Evolutionary conservation across 495 filamentous ascomycete species (phyloP), one percentile per base, ranked within the genome.

Genomic region (Penicillium longicatenatum): DNA sequence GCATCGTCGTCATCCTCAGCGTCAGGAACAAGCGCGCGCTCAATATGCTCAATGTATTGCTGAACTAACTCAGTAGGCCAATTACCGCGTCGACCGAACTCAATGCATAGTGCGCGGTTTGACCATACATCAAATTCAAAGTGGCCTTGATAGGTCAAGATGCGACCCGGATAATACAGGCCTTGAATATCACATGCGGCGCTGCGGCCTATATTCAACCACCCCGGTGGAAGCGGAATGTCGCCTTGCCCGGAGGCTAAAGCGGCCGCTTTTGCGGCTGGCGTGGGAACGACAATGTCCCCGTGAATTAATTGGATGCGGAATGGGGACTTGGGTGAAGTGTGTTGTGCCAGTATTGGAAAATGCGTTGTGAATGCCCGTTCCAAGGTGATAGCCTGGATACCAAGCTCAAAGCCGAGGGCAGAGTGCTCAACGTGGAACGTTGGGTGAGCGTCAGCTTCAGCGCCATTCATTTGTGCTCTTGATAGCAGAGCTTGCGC

Each of bases 101-200:
- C 72, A 8, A 51, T 17, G 14, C 61, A 61, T 51, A 70, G 64
- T 61, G 74, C 74, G 14, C 57, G 44, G 35, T 76, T 81, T 17
- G 67, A 61, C 35, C 70, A 75, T 4, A 55, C 49, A 55, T 79
- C 76, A 41, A 81, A 77, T 48, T 76, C 77, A 47, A 78, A 73
- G 64, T 79, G 75, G 0, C 73, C 72, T 50, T 78, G 75, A 39
- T 71, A 76, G 16, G 73, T 70, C 59, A 79, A 59, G 16, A 77
- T 60, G 26, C 71, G 57, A 0, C 66, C 69, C 0, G 67, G 70
- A 26, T 62, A 61, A 52, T 76, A 79, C 7, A 80, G 48, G 4
- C 77, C 76, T 51, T 80, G 77, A 7, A 77, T 65, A 0, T 70
- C 60, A 45, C 75, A 78, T 9, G 54, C 44, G 4, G 53, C 63